Base-by-base conservation (phyloP, 225 moss, liverwort and hornwort species). In the Neckera pumila region DNA sequence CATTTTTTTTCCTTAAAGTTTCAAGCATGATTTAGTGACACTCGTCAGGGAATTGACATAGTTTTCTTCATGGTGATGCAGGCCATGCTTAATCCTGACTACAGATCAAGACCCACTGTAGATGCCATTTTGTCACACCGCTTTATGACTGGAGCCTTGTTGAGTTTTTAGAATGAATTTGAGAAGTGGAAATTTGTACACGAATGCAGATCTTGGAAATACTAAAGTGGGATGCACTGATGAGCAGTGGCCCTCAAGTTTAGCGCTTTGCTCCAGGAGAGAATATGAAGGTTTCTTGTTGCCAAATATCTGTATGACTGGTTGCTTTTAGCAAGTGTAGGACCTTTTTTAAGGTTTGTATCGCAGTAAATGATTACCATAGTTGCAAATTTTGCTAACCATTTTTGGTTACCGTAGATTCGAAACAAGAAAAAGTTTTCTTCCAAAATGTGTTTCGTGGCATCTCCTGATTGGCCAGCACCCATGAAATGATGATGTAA, bases 1-100 rank as follows among this genome's bases (percentile, higher is more conserved):
- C 40, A 31, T 20, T 33, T 77, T 40, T 58, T 34, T 47, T 47
- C 13, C 43, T 81, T 27, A 10, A 28, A 42, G 81, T 69, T 64
- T 45, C 75, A 14, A 61, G 66, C 66, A 53, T 74, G 56, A 43
- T 86, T 70, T 86, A 6, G 69, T 17, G 12, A 34, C 23, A 64
- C 30, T 85, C 16, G 77, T 85, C 56, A 82, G 19, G n/a, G 45
- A 47, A 10, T 42, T 86, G 89, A 89, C 79, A 26, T 16, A 45
- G 57, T 71, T 60, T 40, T 80, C 43, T 70, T 38, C 42, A 11
- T 86, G 63, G n/a, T 81, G 80, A 51, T 85, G 92, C 93, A 98
- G 95, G 98, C 98, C 65, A 91, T 97, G 94, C 94, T 98, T 74
- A 97, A 96, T 86, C 96, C 98, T 42, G 97, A 96, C 85, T 98